Evolutionary conservation across 345 rosid species (phyloP).

Genomic region (Mercurialis annua): DNA sequence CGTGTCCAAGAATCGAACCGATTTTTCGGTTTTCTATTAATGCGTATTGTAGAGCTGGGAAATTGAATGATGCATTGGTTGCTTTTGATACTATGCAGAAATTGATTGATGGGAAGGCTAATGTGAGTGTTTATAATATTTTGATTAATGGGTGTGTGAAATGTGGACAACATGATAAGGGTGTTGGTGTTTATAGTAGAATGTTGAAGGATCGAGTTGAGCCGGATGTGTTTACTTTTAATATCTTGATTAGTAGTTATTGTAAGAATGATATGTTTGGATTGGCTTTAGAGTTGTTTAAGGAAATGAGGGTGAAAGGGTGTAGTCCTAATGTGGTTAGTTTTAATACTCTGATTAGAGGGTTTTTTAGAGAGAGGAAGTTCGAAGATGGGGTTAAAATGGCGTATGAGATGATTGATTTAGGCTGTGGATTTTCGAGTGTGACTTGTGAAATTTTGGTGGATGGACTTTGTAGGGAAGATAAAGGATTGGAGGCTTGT

Average conservation of each 20-base stretch:
- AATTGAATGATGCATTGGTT: slow-evolving; percentile 45
- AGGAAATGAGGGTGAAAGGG: slow-evolving; percentile 70
- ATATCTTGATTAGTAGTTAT: slow-evolving; percentile 67
- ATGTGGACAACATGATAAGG: slow-evolving; percentile 45
- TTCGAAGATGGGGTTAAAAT: slow-evolving; percentile 60
- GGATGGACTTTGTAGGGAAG: slow-evolving; percentile 64
- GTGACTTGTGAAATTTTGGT: slow-evolving; percentile 84
- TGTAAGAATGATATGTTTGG: slow-evolving; percentile 49
- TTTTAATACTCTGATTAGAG: slow-evolving; percentile 75
- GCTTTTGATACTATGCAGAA: slow-evolving; percentile 67
- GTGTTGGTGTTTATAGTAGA: slow-evolving; percentile 46
- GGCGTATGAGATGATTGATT: slow-evolving; percentile 81
- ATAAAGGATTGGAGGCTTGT: slow-evolving; percentile 43
- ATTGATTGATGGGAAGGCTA: slow-evolving; percentile 66
- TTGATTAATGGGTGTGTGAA: slow-evolving; percentile 69
- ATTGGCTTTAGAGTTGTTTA: slow-evolving; percentile 60
- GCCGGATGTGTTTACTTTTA: slow-evolving; percentile 72
- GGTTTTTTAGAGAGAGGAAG: slow-evolving; percentile 57
- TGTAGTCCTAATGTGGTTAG: slow-evolving; percentile 76
- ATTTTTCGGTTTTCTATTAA: slow-evolving; percentile 52
- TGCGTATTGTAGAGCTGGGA: slow-evolving; percentile 56
- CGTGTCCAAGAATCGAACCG: slow-evolving; percentile 66
- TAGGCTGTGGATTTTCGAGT: slow-evolving; percentile 51
- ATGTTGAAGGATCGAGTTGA: slow-evolving; percentile 62
- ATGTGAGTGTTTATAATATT: slow-evolving; percentile 51